These are phyloP conservation scores for Coffea humblotiana DNA, from an alignment of 305 asterid genomes.

Conservation along the genomic window DNA sequence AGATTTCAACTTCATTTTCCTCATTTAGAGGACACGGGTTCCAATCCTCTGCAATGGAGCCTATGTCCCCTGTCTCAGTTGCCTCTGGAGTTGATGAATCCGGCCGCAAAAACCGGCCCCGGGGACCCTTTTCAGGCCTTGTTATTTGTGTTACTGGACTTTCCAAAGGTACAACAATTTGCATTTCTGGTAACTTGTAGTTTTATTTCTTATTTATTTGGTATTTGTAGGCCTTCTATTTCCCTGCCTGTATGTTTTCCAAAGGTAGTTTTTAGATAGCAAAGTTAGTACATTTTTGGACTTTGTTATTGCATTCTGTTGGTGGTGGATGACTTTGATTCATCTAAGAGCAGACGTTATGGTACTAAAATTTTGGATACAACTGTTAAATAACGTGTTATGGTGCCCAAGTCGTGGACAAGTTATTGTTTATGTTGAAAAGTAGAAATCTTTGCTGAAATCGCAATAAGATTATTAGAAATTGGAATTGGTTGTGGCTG, in stretches of 20 bases:
- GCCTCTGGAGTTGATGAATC: conserved; percentile 44
- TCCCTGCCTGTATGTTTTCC: background rate
- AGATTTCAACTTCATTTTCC: conserved; percentile 70
- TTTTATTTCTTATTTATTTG: conserved; percentile 1
- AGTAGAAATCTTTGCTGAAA: background rate
- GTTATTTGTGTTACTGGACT: conserved; percentile 95
- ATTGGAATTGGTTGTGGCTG: background rate
- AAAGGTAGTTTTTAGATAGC: background rate
- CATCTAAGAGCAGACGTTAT: background rate
- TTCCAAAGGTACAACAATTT: conserved; percentile 60
- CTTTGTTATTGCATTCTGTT: background rate
- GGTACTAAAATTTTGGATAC: background rate
- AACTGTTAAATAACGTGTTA: background rate
- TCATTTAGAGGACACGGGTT: conserved; percentile 58
- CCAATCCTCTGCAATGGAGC: conserved; percentile 56
- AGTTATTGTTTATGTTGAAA: background rate
- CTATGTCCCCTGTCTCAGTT: conserved; percentile 51
- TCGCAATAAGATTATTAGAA: background rate
- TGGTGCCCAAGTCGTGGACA: background rate
- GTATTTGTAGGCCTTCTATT: background rate
- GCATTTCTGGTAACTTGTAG: background rate
- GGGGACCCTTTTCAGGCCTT: conserved; percentile 75
- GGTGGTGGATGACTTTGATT: background rate
- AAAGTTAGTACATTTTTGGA: background rate
- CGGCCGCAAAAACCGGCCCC: conserved; percentile 33